Evolutionary conservation across 306 rosid species (phyloP), one percentile per base, ranked within the genome.

Genomic region (Casuarina glauca): DNA sequence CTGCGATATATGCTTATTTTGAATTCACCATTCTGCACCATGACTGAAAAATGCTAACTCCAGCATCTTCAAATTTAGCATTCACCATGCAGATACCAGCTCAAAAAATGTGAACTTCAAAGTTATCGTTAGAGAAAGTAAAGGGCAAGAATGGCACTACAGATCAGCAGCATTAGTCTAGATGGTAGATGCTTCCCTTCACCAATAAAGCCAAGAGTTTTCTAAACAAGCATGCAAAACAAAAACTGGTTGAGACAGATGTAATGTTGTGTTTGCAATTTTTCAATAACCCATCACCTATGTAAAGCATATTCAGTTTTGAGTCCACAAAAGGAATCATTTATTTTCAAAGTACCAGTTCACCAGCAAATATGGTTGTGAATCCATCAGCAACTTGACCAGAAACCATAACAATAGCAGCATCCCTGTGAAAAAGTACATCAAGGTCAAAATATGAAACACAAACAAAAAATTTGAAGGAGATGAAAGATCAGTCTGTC

Each of bases 341-440:
- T 35, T 49, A 45, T 61, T 76, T 26, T 2, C 43, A 64, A 55
- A 57, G 9, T 89, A 94, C 98, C 98, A 94, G 92, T 90, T 92
- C 98, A 51, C 98, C 98, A 54, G 89, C 82, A 86, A 90, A 89
- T 82, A 94, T 70, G 66, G 97, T 91, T 54, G 90, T 89, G 53
- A 92, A 87, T 79, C 89, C 98, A 87, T 94, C 97, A 76, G 98
- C 98, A 73, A 94, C 84, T 81, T 94, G 98, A 90, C 98, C 98
- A 38, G 97, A 92, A 82, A 94, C 97, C 98, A 94, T 90, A 75
- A 94, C 98, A 42, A 20, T 55, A 62, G 98, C 97, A 41, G 97
- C 97, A 89, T 87, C 62, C 91, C 98, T 94, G 75, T 69, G 35
- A 61, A 79, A 71, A 17, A 48, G 48, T 3, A 66, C 9, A 17